phyloP scores from a whole-genome alignment of 108 stramenopile species.

The Seminavis robusta region DNA sequence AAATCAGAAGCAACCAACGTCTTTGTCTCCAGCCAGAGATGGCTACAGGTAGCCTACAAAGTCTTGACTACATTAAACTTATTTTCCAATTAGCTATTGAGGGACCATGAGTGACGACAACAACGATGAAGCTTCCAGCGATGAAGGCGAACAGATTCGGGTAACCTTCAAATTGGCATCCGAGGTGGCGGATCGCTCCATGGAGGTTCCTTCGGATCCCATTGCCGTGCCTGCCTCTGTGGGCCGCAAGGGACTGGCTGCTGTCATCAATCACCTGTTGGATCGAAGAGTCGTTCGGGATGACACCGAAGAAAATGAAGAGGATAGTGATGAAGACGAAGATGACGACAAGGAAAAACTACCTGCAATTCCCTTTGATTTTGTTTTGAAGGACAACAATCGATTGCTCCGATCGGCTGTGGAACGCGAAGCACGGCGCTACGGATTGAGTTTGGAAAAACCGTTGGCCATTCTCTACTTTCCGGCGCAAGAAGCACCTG shows the following conservation, averaged over 20 bases:
- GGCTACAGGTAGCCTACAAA: too few relatives aligned
- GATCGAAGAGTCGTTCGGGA: slow-evolving; percentile 24
- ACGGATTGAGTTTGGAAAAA: slow-evolving; percentile 66
- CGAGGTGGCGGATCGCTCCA: slow-evolving; percentile 25
- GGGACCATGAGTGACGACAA: not conserved
- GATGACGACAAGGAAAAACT: slow-evolving; percentile 26
- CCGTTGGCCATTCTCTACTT: slow-evolving; percentile 69
- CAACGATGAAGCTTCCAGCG: slow-evolving; percentile 15
- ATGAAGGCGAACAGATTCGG: slow-evolving; percentile 46
- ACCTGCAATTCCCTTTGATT: slow-evolving; percentile 72
- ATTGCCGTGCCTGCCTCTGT: slow-evolving; percentile 76
- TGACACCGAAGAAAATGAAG: slow-evolving; percentile 17
- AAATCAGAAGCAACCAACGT: too few relatives aligned
- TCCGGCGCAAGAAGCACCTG: slow-evolving; percentile 58
- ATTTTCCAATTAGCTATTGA: too few relatives aligned
- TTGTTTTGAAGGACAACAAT: slow-evolving; percentile 53
- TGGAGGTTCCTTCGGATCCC: slow-evolving; percentile 67
- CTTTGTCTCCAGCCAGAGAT: too few relatives aligned
- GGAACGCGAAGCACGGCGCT: slow-evolving; percentile 64
- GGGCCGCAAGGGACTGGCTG: slow-evolving; percentile 73
- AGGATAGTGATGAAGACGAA: slow-evolving; percentile 29
- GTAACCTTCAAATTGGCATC: slow-evolving; percentile 42
- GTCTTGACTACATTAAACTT: too few relatives aligned
- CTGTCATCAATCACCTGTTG: slow-evolving; percentile 61
- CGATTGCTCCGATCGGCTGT: slow-evolving; percentile 65